A percentile compares a stretch with the other conserved stretches of the same genome.
Conservation (phyloP, 2,329 filamentous ascomycete genomes). For the Dothideomycetidae sp. region DNA sequence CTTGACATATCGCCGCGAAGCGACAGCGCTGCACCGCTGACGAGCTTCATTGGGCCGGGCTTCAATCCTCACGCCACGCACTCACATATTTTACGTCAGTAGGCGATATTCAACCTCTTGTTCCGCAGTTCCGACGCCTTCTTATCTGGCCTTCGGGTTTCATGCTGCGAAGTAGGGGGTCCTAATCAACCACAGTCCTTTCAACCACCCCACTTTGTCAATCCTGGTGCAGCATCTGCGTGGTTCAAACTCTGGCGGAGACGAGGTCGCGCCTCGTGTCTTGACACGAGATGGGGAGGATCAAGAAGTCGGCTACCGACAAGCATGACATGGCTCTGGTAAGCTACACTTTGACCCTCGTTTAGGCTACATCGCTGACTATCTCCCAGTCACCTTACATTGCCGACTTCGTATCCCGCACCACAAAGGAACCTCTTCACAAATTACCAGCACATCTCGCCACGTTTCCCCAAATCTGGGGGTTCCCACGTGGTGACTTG, state of each 20-base stretch:
- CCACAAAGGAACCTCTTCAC: conserved; percentile 55
- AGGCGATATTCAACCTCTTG: too few relatives aligned
- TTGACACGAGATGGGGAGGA: conserved; percentile 33
- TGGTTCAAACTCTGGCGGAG: conserved; percentile 5
- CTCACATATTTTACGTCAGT: background rate
- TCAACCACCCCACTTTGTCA: too few relatives aligned
- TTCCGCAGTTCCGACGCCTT: too few relatives aligned
- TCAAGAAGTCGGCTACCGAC: conserved; percentile 41
- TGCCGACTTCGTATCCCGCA: conserved; percentile 60
- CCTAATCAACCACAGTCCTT: too few relatives aligned
- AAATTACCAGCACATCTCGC: conserved; percentile 63
- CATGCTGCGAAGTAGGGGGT: too few relatives aligned
- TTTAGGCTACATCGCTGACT: conserved; percentile 8
- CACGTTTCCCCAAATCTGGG: conserved; percentile 79
- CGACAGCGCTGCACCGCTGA: conserved; percentile 7
- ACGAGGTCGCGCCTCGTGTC: conserved; percentile 9
- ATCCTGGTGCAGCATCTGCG: background rate
- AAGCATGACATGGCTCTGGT: conserved; percentile 40
- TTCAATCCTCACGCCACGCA: too few relatives aligned
- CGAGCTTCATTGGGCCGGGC: conserved; percentile 3
- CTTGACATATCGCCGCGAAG: too few relatives aligned
- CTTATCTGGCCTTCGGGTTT: too few relatives aligned
- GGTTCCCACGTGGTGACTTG: conserved; percentile 84
- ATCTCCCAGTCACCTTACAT: conserved; percentile 89
- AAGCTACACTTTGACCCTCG: conserved; percentile 13